Evolutionary conservation across 257 asterid genomes (phyloP), one percentile per base, ranked within the genome.

Genomic region (Buddleja alternifolia): DNA sequence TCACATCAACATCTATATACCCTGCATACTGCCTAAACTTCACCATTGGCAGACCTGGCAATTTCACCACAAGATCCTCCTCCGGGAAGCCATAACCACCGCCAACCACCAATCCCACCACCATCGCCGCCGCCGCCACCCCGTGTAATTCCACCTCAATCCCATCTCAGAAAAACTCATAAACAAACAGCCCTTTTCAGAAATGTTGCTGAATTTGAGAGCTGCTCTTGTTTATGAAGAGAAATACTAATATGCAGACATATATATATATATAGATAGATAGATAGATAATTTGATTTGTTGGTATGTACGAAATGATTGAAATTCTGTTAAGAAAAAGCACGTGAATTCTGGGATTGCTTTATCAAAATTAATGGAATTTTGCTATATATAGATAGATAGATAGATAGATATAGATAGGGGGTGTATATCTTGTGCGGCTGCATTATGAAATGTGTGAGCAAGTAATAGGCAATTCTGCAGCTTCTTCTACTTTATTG

Each of bases 21-120:
- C 98, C 98, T 19, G 98, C 91, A 80, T 83, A 90, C 77, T 90
- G 98, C 80, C 77, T 77, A 78, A 93, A 93, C 51, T 83, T 82
- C 70, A 90, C 98, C 70, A 56, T 37, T 17, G 97, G 97, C 72
- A 90, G 98, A 21, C 96, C 96, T 0, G 98, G 98, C 81, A 93
- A 80, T 46, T 23, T 73, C 73, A 57, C 82, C 71, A 93, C 97
- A 20, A 93, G 75, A 75, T 90, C 94, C 82, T 88, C 89, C 73
- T 75, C 83, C 50, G 95, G 96, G 60, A 77, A 85, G 54, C 93
- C 90, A 73, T 74, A 75, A 29, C 73, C 89, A 23, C 83, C 63
- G 32, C 83, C 78, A 56, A 81, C 75, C 70, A 86, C 48, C 45
- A 83, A 29, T 16, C 83, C 81, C 59, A 66, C 57, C 77, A 81